Evolutionary conservation across 371 early-diverging fungal genomes (phyloP), one percentile per base, ranked within the genome.

Genomic region (Mortierella sp.): DNA sequence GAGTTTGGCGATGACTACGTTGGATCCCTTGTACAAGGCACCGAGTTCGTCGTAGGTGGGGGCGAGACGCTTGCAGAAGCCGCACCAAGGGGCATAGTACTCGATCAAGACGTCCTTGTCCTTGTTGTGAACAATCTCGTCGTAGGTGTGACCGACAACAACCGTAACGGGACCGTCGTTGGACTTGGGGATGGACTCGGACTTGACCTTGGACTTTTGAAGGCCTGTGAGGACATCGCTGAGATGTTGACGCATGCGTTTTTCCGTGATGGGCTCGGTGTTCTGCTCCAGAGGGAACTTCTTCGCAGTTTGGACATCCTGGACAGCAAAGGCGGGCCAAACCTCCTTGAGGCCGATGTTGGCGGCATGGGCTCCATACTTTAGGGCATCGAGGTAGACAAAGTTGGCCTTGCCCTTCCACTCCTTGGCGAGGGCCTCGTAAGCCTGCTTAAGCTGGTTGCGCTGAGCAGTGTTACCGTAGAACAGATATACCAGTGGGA

Each of bases 291-390:
- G 91, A 54, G 98, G 97, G 88, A 83, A 98, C 89, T 98, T 98
- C 71, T 89, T 86, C 55, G 91, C 90, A 69, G 90, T 90, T 59
- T 89, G 90, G 51, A 94, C 80, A 67, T 91, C 89, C 87, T 97
- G 97, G 82, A 98, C 94, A 54, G 92, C 96, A 78, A 98, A 94
- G 6, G 97, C 97, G 48, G 99, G 99, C 95, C 95, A 98, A 76
- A 91, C 75, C 69, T 93, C 86, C 91, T 96, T 93, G 67, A 98
- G 89, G 83, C 92, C 94, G 31, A 98, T 88, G 83, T 92, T 93
- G 72, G 91, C 91, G 73, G 96, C 98, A 81, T 97, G 96, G 51
- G 89, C 90, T 75, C 93, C 96, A 83, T 90, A 98, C 82, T 95
- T 92, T 80, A 37, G 87, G 54, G 95, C 98, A 84, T 98, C 96